Evolutionary conservation across 2,329 filamentous ascomycete genomes (phyloP), one percentile per base, ranked within the genome.

Genomic region (Trichoderma harzianum): DNA sequence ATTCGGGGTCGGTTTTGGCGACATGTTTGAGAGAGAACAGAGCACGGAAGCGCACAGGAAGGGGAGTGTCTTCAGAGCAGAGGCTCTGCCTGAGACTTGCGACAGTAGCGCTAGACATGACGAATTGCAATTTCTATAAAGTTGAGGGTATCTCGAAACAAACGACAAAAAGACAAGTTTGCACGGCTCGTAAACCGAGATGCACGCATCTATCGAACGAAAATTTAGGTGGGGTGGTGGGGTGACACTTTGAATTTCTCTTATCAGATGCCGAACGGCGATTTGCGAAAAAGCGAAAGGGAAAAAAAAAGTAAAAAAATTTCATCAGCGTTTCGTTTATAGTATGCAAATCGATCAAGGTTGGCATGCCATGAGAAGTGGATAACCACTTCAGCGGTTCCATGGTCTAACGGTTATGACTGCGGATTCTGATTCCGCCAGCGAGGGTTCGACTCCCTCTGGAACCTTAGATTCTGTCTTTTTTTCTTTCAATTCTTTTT

Each of bases 1-100:
- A 57, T 24, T 62, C 90, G 21, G 92, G 88, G 55, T 90, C 89
- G 8, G 91, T 88, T 72, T 89, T 91, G 62, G 96, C 95, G 73
- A 98, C 86, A 81, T 98, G 93, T 85, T 99, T 99, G 73, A 99
- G 90, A 21, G 95, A 98, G 86, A 99, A 99, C 77, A 99, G 92
- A 57, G 96, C 95, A 77, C 96, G 94, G 84, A 98, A 99, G 74
- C 96, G 94, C 74, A 93, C 87, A 51, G 95, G 92, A 69, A 99
- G 92, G 60, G 95, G 90, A 74, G 93, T 92, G 16, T 88, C 84
- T 84, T 98, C 96, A 63, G 92, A 92, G 77, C 88, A 91, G 73
- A 99, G 90, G 72, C 91, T 92, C 78, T 92, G 88, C 78, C 94
- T 91, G 67, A 97, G 87, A 72, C 86, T 84, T 71, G 84, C 78